A percentile compares a stretch with the other conserved stretches of the same genome.
Evolutionary conservation across 139 green algal genomes (phyloP).

Genomic region (Zygnema circumcarinatum): DNA sequence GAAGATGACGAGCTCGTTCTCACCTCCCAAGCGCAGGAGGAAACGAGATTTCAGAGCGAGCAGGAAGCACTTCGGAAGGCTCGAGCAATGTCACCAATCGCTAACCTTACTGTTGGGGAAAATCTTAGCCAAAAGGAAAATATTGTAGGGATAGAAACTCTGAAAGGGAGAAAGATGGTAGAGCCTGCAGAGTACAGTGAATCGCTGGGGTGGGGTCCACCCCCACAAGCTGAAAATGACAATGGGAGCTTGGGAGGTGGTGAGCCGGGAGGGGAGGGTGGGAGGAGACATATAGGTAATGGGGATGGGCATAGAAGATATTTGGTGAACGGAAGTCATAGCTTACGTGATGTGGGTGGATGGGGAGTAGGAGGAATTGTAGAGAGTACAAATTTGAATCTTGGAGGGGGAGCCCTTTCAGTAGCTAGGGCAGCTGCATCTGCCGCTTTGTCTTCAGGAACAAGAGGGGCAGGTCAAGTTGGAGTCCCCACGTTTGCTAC

Average conservation of each 20-base stretch:
- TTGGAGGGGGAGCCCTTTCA: no score
- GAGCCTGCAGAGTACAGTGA: no score
- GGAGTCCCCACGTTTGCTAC: neutral
- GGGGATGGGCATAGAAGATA: neutral
- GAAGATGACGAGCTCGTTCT: slow-evolving; percentile 64
- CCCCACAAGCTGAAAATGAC: neutral
- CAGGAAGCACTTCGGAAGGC: slow-evolving; percentile 6
- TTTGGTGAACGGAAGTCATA: neutral
- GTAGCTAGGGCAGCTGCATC: no score
- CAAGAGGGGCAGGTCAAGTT: neutral
- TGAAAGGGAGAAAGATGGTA: no score
- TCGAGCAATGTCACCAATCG: neutral
- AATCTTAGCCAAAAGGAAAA: no score
- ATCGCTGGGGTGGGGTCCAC: neutral
- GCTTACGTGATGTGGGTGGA: no score
- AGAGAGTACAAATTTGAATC: no score
- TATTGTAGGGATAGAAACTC: neutral
- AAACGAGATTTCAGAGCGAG: slow-evolving; percentile 1
- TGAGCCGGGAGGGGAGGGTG: neutral
- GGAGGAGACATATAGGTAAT: neutral
- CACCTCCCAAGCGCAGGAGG: slow-evolving; percentile 24
- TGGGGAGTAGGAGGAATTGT: no score
- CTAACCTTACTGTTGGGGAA: no score
- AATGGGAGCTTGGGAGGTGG: no score
- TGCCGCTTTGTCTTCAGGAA: no score